Evolutionary conservation across 768 basidiomycete genomes (phyloP).

Genomic region (Roridomyces roridus): DNA sequence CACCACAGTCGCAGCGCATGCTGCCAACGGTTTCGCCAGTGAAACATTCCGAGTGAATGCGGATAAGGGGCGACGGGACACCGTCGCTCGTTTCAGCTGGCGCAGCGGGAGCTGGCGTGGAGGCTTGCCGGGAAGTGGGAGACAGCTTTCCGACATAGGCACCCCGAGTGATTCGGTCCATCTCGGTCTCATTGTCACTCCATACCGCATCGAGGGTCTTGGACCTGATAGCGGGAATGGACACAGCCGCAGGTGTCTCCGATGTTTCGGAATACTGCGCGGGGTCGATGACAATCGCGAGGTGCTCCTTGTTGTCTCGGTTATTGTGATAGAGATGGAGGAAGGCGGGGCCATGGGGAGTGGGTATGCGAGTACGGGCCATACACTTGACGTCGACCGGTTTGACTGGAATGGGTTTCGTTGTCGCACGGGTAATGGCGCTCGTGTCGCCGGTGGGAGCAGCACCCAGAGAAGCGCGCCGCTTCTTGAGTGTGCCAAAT

Average conservation of each 20-base stretch:
- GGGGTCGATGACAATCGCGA: slow-evolving; percentile 93
- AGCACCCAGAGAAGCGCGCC: slow-evolving; percentile 40
- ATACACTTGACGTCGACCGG: slow-evolving; percentile 86
- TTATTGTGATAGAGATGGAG: slow-evolving; percentile 96
- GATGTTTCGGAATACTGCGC: slow-evolving; percentile 71
- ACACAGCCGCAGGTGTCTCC: slow-evolving; percentile 28
- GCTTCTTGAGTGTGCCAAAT: slow-evolving; percentile 47
- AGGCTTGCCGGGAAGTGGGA: slow-evolving; percentile 54
- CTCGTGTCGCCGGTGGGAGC: slow-evolving; percentile 31
- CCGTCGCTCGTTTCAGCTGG: slow-evolving; percentile 29
- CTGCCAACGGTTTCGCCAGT: slow-evolving; percentile 98
- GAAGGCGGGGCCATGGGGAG: slow-evolving; percentile 92
- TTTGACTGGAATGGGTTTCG: slow-evolving; percentile 23
- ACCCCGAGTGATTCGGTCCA: slow-evolving; percentile 92
- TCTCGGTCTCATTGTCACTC: slow-evolving; percentile 86
- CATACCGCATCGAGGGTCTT: slow-evolving; percentile 82
- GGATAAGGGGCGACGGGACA: slow-evolving; percentile 81
- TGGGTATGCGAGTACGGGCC: slow-evolving; percentile 97
- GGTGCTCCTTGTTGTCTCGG: slow-evolving; percentile 91
- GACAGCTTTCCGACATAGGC: slow-evolving; percentile 90
- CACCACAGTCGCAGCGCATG: slow-evolving; percentile 99
- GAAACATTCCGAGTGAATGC: slow-evolving; percentile 98
- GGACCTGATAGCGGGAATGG: slow-evolving; percentile 78
- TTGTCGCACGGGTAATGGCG: slow-evolving; percentile 32
- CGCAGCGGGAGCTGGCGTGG: slow-evolving; percentile 39